Base-by-base conservation (phyloP, 768 basidiomycete genomes). In the Leccinum ochraceum region DNA sequence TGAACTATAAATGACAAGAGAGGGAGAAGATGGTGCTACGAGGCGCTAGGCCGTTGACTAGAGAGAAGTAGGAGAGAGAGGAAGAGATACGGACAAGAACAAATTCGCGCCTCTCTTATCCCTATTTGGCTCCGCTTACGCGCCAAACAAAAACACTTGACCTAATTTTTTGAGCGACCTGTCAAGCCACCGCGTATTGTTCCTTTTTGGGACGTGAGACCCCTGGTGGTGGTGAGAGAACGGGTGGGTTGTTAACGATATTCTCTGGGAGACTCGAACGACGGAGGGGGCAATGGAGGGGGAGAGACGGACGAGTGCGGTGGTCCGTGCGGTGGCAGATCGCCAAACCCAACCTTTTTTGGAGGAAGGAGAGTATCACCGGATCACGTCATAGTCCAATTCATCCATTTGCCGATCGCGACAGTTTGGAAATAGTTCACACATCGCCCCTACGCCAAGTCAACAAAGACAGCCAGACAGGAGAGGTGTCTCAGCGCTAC, bases 61-160 rank as follows among this genome's bases (percentile, higher is more conserved):
- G 78, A 80, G 80, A 83, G 82, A 82, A 79, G 81, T 81, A 80
- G 77, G 81, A 83, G 82, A 81, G 67, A 75, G 81, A 79, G 81
- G 80, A 69, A 74, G 77, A 76, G 81, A 74, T 76, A 75, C 63
- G 67, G 70, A 70, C 54, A 61, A 60, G 65, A 68, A 63, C 66
- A 67, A 72, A 75, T 78, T 74, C 66, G 68, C 71, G 71, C 67
- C 67, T 67, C 69, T 77, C 72, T 75, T 77, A 76, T 76, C 75
- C 74, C 63, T 77, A 75, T 77, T 75, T 76, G 75, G 74, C 71
- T 74, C 73, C 73, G 73, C 73, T 73, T 70, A 74, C 64, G 71
- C 68, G 74, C 75, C 74, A 75, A 74, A 74, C 73, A 74, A 74
- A 74, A 73, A 68, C 65, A 73, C 53, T 58, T 76, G 60, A 74